Evolutionary conservation across 768 basidiomycete genomes (phyloP), one percentile per base, ranked within the genome.

Genomic region (Tulasnella sp.): DNA sequence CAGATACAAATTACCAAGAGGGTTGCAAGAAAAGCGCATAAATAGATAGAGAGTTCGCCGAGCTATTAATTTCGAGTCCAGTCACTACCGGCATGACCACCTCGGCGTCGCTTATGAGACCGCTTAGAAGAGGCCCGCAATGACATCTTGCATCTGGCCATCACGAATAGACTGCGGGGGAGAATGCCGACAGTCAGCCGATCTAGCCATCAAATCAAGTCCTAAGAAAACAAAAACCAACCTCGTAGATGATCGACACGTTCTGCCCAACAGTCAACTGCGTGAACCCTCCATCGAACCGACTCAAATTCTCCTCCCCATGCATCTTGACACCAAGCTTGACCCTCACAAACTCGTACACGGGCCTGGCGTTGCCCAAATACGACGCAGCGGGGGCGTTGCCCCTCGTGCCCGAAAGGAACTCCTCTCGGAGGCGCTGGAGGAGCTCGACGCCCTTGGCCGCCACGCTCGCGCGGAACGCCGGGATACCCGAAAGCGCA

Each of bases 281-380:
- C 66, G 89, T 88, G 35, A 89, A 83, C 8, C 91, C 90, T 69
- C 85, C 85, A 74, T 81, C 85, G 75, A 87, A 89, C 8, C 81
- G 79, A 47, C 82, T 81, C 74, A 87, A 82, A 77, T 94, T 94
- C 76, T 91, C 90, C 8, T 84, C 82, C 17, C 92, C 92, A 75
- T 92, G 87, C 90, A 92, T 94, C 75, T 82, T 82, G 74, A 94
- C 86, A n/a, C 90, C 90, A 35, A 94, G 81, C 8, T 83, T 85
- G 26, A 85, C 73, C 39, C 93, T 84, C 5, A 95, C 86, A 74
- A 88, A 95, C 78, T 90, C 88, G 79, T 95, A 95, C 29, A 94
- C 79, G 5, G 86, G 81, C 12, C 86, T 84, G 3, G 91, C 92
- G 77, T 85, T 86, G 77, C 86, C 87, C 72, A 95, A 83, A 79